These are phyloP conservation scores for Zygotorulaspora mrakii DNA, from an alignment of 1,139 yeast species.

Conservation along the genomic window DNA sequence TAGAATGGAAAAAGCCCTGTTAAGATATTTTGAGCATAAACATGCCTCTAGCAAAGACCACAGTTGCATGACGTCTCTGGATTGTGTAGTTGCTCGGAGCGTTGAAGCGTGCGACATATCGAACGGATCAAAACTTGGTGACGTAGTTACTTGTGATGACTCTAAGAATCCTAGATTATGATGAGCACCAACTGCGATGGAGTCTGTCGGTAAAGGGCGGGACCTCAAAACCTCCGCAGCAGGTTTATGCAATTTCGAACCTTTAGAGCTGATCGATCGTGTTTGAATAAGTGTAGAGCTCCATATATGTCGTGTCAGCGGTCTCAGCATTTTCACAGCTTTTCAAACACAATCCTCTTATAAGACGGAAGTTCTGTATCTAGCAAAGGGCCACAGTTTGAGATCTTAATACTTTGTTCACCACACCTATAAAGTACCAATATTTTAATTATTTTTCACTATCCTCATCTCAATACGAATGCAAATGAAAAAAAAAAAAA, in stretches of 20 bases:
- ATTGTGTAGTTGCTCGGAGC: constrained; percentile 42
- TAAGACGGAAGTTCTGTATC: too few relatives aligned
- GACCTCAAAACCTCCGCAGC: constrained; percentile 12
- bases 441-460: constrained; percentile 2
- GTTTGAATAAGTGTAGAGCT: constrained; percentile 13
- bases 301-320: constrained; percentile 12
- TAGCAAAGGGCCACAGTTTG: constrained; percentile 1
- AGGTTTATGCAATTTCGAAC: constrained; percentile 18
- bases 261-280: constrained; percentile 17
- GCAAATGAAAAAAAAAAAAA: neutral
- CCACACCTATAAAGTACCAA: too few relatives aligned
- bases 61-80: constrained; percentile 59
- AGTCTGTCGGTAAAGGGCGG: constrained; percentile 6
- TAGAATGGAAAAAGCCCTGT: constrained; percentile 68
- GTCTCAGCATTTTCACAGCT: constrained; percentile 11
- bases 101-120: constrained; percentile 27
- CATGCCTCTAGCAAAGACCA: constrained; percentile 83
- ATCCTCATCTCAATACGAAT: constrained; percentile 1
- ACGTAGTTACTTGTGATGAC: constrained; percentile 21
- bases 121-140: constrained; percentile 28
- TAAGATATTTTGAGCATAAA: constrained; percentile 60
- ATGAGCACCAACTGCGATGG: constrained; percentile 5
- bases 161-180: constrained; percentile 20
- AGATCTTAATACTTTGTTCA: too few relatives aligned
- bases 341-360: neutral